Conservation (phyloP, 1,284 basidiomycete genomes). For the Puccinia novopanici region DNA sequence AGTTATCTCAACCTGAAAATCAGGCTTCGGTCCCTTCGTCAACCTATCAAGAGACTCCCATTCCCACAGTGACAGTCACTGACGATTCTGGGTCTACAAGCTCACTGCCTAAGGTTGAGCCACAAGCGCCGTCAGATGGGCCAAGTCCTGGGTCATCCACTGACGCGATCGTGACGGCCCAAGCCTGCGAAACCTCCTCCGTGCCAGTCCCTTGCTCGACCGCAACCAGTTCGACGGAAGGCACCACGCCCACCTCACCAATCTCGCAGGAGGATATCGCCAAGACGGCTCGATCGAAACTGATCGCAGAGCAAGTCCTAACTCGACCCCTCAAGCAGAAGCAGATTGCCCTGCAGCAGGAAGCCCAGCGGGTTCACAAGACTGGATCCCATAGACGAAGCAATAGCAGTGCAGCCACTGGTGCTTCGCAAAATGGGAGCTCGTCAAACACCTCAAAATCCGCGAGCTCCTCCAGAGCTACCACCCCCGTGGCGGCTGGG, state of each 20-base stretch:
- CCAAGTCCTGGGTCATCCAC: slow-evolving; percentile 1
- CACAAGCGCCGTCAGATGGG: slow-evolving; percentile 4
- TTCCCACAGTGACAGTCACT: slow-evolving; percentile 56
- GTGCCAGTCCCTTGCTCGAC: not conserved
- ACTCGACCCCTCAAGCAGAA: slow-evolving; percentile 41
- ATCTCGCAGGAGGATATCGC: not conserved
- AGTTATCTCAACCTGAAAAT: not conserved
- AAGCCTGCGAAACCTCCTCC: not conserved
- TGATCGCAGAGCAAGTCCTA: slow-evolving; percentile 46
- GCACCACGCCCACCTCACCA: not conserved
- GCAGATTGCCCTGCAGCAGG: slow-evolving; percentile 38
- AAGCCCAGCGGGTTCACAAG: slow-evolving; percentile 12
- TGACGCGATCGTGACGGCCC: not conserved
- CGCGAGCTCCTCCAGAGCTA: slow-evolving; percentile 8
- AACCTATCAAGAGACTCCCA: slow-evolving; percentile 57
- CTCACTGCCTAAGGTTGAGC: slow-evolving; percentile 41
- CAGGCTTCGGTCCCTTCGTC: slow-evolving; percentile 62
- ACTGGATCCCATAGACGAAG: not conserved
- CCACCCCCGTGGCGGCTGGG: not conserved
- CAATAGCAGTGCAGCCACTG: not conserved
- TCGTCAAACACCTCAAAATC: not conserved
- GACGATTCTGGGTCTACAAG: slow-evolving; percentile 51
- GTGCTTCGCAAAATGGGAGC: not conserved
- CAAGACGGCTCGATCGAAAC: slow-evolving; percentile 26
- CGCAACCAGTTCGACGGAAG: not conserved